These are phyloP conservation scores for Butyriboletus loyo DNA, from an alignment of 768 basidiomycete genomes.

Conservation along the genomic window DNA sequence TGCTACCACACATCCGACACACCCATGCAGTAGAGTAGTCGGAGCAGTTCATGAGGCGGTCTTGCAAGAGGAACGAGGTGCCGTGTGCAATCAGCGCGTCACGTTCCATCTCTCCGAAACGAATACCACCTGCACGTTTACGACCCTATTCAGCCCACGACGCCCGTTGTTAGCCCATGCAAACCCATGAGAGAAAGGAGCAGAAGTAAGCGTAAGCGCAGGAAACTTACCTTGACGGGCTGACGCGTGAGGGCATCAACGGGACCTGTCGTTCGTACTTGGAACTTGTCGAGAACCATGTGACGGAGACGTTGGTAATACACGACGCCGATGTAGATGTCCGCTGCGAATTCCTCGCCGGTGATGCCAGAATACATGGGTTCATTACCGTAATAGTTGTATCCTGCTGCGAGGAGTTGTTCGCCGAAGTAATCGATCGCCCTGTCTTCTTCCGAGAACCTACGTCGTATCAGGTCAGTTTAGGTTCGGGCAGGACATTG, in stretches of 20 bases:
- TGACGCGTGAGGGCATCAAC: constrained; percentile 95
- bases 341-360: constrained; percentile 96
- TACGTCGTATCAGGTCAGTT: constrained; percentile 30
- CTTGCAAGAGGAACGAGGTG: constrained; percentile 96
- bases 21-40: constrained; percentile 99
- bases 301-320: constrained; percentile 98
- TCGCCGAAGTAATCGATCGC: constrained; percentile 97
- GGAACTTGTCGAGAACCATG: constrained; percentile 99
- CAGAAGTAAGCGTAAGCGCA: neutral
- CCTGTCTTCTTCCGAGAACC: constrained; percentile 95
- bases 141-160: constrained; percentile 62
- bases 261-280: constrained; percentile 97
- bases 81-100: constrained; percentile 99
- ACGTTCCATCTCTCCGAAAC: constrained; percentile 99
- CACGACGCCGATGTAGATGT: constrained; percentile 97
- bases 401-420: constrained; percentile 89
- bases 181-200: neutral
- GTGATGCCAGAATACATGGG: constrained; percentile 99
- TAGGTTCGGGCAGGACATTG: neutral
- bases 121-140: constrained; percentile 97
- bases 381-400: constrained; percentile 99
- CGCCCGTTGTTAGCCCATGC: constrained; percentile 5
- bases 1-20: constrained; percentile 91
- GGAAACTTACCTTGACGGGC: constrained; percentile 80
- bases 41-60: constrained; percentile 98